Base-by-base conservation (phyloP, 2,329 filamentous ascomycete genomes). In the Fusarium sp. region DNA sequence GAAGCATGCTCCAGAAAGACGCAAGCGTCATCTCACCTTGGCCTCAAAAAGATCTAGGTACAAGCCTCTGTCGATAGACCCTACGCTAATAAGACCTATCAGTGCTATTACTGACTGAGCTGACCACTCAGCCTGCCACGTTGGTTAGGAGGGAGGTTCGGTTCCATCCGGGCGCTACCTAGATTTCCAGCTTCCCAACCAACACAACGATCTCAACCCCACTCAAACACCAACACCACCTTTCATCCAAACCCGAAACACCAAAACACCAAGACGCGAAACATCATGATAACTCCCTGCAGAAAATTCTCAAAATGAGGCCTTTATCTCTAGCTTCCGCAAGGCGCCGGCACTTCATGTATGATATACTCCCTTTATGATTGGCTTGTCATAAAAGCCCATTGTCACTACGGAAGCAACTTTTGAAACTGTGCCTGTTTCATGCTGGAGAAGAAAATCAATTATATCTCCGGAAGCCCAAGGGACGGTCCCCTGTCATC, bases 381-480 rank as follows among this genome's bases (percentile, higher is more conserved):
- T 71, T 71, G 69, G 69, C 40, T 49, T 65, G 33, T 30, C 27
- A 42, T 30, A 42, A 44, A 33, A 44, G 35, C 37, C 18, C 30
- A 55, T 64, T 59, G 27, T 62, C 49, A 63, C 42, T 49, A 30
- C 56, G 41, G 56, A 64, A 45, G 42, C 58, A 68, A 52, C 38
- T 46, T 59, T 23, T 76, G 74, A 76, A 76, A 76, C 74, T 53
- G 46, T 55, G 40, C 58, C 55, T 41, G 74, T 76, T 76, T 76
- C 74, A 76, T 60, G 32, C 76, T 17, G 27, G 37, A 18, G 41
- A 20, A 46, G 30, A 35, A 73, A 56, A 57, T 48, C 32, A 18
- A 61, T 61, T 62, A 66, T 64, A 26, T 53, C 42, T 48, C 48
- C 54, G 46, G 18, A 52, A 48, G 41, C 17, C 40, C 40, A 57